Evolutionary conservation across 148 eudicot genomes (phyloP), one percentile per base, ranked within the genome.

Genomic region (Dysphania ambrosioides): DNA sequence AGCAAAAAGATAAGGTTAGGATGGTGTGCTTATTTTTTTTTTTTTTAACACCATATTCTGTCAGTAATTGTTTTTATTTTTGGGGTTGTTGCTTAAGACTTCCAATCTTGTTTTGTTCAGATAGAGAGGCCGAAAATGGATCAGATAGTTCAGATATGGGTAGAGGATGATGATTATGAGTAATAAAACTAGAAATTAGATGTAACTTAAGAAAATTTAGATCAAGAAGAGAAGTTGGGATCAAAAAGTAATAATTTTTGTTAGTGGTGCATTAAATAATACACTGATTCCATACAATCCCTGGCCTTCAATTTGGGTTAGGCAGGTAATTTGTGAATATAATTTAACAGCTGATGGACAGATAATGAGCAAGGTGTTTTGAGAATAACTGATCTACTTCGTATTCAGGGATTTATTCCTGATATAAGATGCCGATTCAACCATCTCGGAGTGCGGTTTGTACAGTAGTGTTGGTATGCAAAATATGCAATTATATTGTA

Each of bases 1-100:
- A 61, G 91, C 97, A 57, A 89, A 88, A 82, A 87, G 90, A 80
- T 75, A 81, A 56, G 87, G 83, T 66, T 77, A 82, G 79, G 88
- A 85, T 59, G 87, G 78, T 72, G 86, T 71, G 94, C 91, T 92
- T 83, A 30, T n/a, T n/a, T n/a, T n/a, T n/a, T 74, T 74, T n/a
- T 21, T 61, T 70, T 44, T 51, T 23, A 56, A 49, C 69, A 11
- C 1, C n/a, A n/a, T 21, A 27, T 58, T 31, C 21, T 51, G 57
- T 8, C 49, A 42, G 72, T 19, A 35, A 44, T 56, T n/a, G n/a
- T 35, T 26, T 19, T 65, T 76, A 38, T n/a, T 68, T n/a, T n/a
- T n/a, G n/a, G n/a, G 64, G 23, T 26, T 66, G 15, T 71, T 21
- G 59, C 72, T 59, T 61, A 63, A 19, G 34, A 31, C 40, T 80